phyloP scores from a whole-genome alignment of 768 basidiomycete species.

The Lactarius akahatsu region DNA sequence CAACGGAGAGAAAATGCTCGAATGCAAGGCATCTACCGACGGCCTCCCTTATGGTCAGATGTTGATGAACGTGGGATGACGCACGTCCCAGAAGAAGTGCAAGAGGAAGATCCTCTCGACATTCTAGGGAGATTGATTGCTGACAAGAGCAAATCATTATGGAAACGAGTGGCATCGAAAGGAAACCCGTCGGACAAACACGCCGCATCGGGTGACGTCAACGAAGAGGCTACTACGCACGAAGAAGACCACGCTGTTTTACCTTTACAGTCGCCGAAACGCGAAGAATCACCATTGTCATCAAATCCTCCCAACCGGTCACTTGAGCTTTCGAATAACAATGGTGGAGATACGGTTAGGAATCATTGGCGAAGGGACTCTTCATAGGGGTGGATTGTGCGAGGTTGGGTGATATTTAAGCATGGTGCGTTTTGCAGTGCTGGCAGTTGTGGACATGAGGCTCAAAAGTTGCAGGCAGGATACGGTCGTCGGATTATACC shows the following conservation, averaged over 20 bases:
- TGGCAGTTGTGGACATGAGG: background rate
- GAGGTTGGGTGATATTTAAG: background rate
- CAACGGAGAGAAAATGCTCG: slow-evolving; percentile 28
- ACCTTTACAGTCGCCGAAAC: too few relatives aligned
- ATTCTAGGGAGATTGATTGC: slow-evolving; percentile 22
- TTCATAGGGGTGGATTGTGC: background rate
- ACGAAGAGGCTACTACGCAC: background rate
- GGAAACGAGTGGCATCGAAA: slow-evolving; percentile 23
- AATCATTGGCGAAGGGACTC: background rate
- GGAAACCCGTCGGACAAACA: slow-evolving; percentile 8
- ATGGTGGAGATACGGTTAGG: background rate
- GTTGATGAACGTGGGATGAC: slow-evolving; percentile 5
- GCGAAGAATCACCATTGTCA: background rate
- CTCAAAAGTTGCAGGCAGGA: slow-evolving; percentile 6
- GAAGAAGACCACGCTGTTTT: background rate
- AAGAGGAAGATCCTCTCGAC: slow-evolving; percentile 26
- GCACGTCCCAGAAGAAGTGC: slow-evolving; percentile 6
- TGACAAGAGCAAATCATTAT: slow-evolving; percentile 26
- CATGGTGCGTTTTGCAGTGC: slow-evolving; percentile 5
- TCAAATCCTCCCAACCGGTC: background rate
- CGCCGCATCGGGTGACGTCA: background rate
- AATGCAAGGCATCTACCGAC: background rate
- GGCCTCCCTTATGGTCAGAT: slow-evolving; percentile 16
- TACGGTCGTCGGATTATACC: background rate
- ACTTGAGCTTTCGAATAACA: background rate